A percentile compares a stretch with the other conserved stretches of the same genome.
phyloP scores from a whole-genome alignment of 2,329 filamentous ascomycete genomes.

The Capronia coronata region DNA sequence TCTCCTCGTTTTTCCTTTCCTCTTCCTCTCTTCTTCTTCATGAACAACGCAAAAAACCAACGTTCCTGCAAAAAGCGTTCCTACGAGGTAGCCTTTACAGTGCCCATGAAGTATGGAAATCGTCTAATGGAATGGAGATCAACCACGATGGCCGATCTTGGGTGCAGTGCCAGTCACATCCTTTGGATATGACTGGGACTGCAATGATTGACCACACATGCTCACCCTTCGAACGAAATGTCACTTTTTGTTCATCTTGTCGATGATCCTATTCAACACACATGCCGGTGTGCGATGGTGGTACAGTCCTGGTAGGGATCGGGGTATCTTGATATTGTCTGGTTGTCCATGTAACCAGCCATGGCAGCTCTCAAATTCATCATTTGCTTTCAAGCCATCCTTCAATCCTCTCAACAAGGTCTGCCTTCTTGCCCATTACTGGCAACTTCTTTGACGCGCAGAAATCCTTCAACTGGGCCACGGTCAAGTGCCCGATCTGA shows the following conservation, averaged over 20 bases:
- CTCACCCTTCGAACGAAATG: not conserved
- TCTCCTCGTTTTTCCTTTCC: not conserved
- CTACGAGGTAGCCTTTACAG: conserved; percentile 28
- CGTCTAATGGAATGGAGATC: conserved; percentile 31
- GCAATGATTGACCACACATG: conserved; percentile 31
- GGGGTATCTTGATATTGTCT: too few species aligned
- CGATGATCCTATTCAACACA: too few species aligned
- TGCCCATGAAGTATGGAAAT: conserved; percentile 31
- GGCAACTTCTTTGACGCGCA: conserved; percentile 40
- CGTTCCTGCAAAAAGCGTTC: conserved; percentile 32
- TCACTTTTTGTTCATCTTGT: not conserved
- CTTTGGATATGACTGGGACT: conserved; percentile 27
- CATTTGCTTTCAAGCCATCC: conserved; percentile 43
- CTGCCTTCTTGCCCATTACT: conserved; percentile 44
- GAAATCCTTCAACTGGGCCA: conserved; percentile 44
- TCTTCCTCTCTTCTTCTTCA: conserved; percentile 20
- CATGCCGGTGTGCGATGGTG: too few species aligned
- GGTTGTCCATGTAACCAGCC: not conserved
- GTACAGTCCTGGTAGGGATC: too few species aligned
- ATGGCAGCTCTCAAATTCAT: conserved; percentile 3
- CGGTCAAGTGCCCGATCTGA: conserved; percentile 43
- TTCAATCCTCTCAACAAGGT: conserved; percentile 47
- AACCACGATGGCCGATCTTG: conserved; percentile 28
- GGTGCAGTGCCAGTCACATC: conserved; percentile 29
- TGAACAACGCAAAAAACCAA: conserved; percentile 31